Conservation (phyloP, 129 eudicot genomes). For the Centrapalus pauciflorus region DNA sequence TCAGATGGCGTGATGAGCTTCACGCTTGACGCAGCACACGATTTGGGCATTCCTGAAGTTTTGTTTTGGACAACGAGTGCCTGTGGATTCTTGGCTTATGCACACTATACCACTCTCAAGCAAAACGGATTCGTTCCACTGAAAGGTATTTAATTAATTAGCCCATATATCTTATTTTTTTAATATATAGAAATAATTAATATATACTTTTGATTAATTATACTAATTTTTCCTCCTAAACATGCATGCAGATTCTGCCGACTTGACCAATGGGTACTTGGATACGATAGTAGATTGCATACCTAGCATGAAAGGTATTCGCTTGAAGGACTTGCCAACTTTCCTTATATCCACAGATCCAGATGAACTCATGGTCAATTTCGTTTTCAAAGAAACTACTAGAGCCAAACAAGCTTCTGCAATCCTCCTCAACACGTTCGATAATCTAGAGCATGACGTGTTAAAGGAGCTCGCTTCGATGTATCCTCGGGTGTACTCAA, state of each 20-base stretch:
- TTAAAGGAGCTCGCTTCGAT: conserved; percentile 1
- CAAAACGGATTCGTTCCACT: conserved; percentile 25
- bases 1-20: conserved; percentile 36
- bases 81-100: conserved; percentile 34
- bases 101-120: conserved; percentile 16
- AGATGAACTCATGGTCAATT: conserved; percentile 14
- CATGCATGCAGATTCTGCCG: conserved; percentile 38
- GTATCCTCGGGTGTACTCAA: conserved; percentile 2
- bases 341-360: conserved; percentile 25
- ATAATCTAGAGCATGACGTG: conserved; percentile 19
- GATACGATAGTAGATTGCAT: conserved; percentile 21
- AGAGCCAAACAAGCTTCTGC: conserved; percentile 9
- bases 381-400: not conserved
- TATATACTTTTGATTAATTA: too few species aligned
- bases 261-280: conserved; percentile 21
- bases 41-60: conserved; percentile 25
- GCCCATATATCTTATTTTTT: too few species aligned
- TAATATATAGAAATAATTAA: too few species aligned
- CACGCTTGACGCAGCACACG: conserved; percentile 23
- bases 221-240: too few species aligned
- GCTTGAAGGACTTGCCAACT: conserved; percentile 19
- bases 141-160: conserved; percentile 4
- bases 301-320: conserved; percentile 24
- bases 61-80: conserved; percentile 34
- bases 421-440: conserved; percentile 21